Evolutionary conservation across 257 asterid genomes (phyloP).

Genomic region (Hygrophila difformis): DNA sequence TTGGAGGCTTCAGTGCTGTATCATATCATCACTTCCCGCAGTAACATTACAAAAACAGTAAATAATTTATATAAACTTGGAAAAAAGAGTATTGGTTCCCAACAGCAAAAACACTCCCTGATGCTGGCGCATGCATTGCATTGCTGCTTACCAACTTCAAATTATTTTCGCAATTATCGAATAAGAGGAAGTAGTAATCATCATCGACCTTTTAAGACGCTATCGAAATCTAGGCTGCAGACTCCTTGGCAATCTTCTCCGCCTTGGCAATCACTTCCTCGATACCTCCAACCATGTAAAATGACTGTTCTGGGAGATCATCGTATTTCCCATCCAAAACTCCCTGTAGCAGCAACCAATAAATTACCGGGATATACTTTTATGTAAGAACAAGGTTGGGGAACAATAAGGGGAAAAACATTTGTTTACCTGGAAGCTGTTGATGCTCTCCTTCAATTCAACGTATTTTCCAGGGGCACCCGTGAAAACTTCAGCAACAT

Average conservation of each 20-base stretch:
- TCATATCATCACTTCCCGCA: conserved; percentile 27
- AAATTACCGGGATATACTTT: no score
- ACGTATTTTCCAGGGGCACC: conserved; percentile 98
- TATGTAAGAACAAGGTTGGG: neutral
- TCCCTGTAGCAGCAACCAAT: conserved; percentile 37
- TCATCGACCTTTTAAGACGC: neutral
- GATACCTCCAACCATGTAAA: conserved; percentile 95
- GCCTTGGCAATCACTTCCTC: conserved; percentile 74
- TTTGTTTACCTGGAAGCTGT: conserved; percentile 97
- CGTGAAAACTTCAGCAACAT: conserved; percentile 97
- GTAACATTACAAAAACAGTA: conserved; percentile 19
- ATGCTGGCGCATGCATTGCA: conserved; percentile 16
- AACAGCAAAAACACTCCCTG: conserved; percentile 25
- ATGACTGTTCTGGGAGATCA: conserved; percentile 78
- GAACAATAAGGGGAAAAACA: no score
- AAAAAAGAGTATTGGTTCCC: conserved; percentile 26
- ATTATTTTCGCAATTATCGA: conserved; percentile 55
- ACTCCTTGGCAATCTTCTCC: conserved; percentile 61
- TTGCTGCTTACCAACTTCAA: conserved; percentile 27
- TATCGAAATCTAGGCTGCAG: conserved; percentile 31
- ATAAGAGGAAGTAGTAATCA: conserved; percentile 12
- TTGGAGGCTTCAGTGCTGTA: conserved; percentile 28
- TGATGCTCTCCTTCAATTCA: conserved; percentile 87
- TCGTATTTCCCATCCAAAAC: conserved; percentile 87
- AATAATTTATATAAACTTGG: conserved; percentile 5